Evolutionary conservation across 352 stramenopile genomes (phyloP).

Genomic region (Halophytophthora polymorphica): DNA sequence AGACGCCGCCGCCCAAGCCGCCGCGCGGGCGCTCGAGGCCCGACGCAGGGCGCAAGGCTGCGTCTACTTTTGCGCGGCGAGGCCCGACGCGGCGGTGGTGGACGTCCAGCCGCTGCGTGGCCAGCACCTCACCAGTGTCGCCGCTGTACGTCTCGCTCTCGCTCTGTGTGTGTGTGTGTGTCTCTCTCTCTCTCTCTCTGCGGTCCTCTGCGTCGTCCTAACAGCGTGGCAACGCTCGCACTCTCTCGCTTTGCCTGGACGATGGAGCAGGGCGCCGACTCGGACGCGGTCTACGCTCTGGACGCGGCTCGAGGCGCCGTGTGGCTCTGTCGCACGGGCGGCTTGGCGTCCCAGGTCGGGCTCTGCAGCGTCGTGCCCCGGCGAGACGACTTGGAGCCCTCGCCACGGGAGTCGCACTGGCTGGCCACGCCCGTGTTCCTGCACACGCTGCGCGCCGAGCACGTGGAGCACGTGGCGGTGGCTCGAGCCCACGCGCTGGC

Average conservation of each 20-base stretch:
- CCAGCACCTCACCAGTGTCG: conserved; percentile 55
- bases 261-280: conserved; percentile 47
- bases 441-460: conserved; percentile 54
- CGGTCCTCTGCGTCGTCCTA: too few species aligned
- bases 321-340: conserved; percentile 78
- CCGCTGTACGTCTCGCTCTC: conserved; percentile 41
- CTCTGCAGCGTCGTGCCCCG: conserved; percentile 43
- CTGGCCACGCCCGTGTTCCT: conserved; percentile 69
- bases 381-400: conserved; percentile 40
- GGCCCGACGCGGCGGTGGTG: conserved; percentile 31
- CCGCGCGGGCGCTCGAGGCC: conserved; percentile 49
- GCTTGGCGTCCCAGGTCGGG: conserved; percentile 59
- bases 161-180: not conserved
- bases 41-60: conserved; percentile 57
- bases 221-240: too few species aligned
- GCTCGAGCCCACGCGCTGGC: conserved; percentile 63
- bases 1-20: conserved; percentile 57
- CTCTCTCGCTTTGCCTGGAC: too few species aligned
- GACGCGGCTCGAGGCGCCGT: conserved; percentile 44
- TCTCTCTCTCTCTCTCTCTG: too few species aligned
- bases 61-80: conserved; percentile 66
- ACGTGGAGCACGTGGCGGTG: conserved; percentile 51
- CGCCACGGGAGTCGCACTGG: conserved; percentile 58
- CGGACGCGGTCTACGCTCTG: conserved; percentile 71
- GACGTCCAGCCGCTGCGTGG: conserved; percentile 62